Base-by-base conservation (phyloP, 2,329 filamentous ascomycete species). In the Fusarium keratoplasticum region DNA sequence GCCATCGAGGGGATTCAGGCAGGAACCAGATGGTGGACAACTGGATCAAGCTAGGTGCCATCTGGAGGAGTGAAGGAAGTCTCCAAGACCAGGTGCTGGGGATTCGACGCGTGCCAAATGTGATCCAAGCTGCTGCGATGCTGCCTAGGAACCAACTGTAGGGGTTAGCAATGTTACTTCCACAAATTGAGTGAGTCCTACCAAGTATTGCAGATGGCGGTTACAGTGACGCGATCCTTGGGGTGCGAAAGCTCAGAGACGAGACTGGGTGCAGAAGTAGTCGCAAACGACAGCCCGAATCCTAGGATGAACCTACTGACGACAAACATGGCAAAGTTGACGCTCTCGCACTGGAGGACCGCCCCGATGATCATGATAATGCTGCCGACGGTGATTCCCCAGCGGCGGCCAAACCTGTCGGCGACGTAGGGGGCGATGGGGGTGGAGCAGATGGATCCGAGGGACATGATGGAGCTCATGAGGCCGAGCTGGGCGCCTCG, bases 1-100 rank as follows among this genome's bases (percentile, higher is more conserved):
- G 83, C 89, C 89, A 92, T 66, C 90, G 82, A 2, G 91, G 91
- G 4, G 88, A 90, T 75, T 92, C 90, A 0, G 91, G 90, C 1
- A 92, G 82, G 72, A 90, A 85, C 65, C 86, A 89, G 5, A 87
- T 61, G 1, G 64, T 68, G 0, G 58, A 67, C 0, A 74, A 2
- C 14, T 77, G 75, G 1, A 76, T 57, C 0, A 77, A 0, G 3
- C 68, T 74, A 1, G 68, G 70, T 0, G 50, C 64, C 55, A 77
- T 76, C 40, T 81, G 80, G 0, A 80, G 67, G 0, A 81, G 67
- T 0, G 78, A 81, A 0, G 82, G 80, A 5, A 83, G 78, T 27
- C 81, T 76, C 82, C 82, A 83, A 10, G 81, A 79, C 82, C 82
- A 83, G 0, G 77, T 80, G 63, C 74, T 82, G 0, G 79, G 73